phyloP scores from a whole-genome alignment of 1,284 basidiomycete genomes.

The Marasmius oreades region DNA sequence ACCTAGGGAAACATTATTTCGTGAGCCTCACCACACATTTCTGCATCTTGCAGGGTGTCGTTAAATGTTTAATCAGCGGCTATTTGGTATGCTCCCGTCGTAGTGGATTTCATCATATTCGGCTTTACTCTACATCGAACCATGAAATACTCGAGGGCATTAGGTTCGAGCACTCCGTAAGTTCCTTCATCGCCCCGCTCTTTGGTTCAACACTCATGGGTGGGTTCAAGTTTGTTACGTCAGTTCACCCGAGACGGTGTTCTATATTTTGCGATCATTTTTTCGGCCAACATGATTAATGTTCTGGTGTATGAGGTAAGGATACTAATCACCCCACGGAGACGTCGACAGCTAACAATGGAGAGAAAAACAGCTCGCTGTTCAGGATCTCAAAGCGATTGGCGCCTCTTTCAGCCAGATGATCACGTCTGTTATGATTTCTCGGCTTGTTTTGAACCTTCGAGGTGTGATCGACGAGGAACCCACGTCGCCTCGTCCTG shows the following conservation, averaged over 20 bases:
- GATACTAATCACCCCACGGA: not conserved
- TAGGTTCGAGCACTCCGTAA: not conserved
- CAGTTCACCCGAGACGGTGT: slow-evolving; percentile 15
- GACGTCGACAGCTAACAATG: too few relatives aligned
- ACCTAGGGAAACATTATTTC: too few relatives aligned
- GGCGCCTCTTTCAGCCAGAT: slow-evolving; percentile 22
- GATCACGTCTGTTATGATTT: slow-evolving; percentile 20
- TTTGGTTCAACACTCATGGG: not conserved
- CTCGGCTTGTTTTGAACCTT: slow-evolving; percentile 21
- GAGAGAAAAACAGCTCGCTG: slow-evolving; percentile 15
- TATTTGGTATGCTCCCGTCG: slow-evolving; percentile 15
- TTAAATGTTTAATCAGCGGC: slow-evolving; percentile 7
- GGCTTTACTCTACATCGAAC: slow-evolving; percentile 13
- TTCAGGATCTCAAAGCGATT: slow-evolving; percentile 17
- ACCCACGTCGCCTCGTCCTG: too few relatives aligned
- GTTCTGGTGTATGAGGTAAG: slow-evolving; percentile 21
- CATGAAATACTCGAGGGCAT: slow-evolving; percentile 2
- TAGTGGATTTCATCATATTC: slow-evolving; percentile 14
- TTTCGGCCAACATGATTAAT: slow-evolving; percentile 15
- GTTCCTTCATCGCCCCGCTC: too few relatives aligned
- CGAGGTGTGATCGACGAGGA: slow-evolving; percentile 2
- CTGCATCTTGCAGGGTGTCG: too few relatives aligned
- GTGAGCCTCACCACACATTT: too few relatives aligned
- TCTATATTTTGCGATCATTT: slow-evolving; percentile 15
- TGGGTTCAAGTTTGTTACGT: slow-evolving; percentile 7